These are phyloP conservation scores for Fusarium sp. DNA, from an alignment of 2,329 filamentous ascomycete species.

Conservation along the genomic window DNA sequence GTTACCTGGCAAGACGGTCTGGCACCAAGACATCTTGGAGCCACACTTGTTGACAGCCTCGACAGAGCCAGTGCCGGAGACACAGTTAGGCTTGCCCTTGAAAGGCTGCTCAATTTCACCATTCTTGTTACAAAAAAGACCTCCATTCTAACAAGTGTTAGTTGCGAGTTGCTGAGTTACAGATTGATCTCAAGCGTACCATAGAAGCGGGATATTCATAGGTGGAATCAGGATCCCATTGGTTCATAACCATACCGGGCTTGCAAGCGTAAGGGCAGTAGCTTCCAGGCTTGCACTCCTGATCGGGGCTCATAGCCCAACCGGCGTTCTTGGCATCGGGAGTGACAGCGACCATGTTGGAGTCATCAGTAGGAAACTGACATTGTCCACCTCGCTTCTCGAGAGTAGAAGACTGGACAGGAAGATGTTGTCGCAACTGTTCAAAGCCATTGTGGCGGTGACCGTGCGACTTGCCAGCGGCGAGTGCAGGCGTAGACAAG, in stretches of 20 bases:
- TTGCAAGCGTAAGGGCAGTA: slow-evolving; percentile 86
- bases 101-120: slow-evolving; percentile 79
- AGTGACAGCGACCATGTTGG: slow-evolving; percentile 76
- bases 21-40: slow-evolving; percentile 76
- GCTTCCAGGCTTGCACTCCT: slow-evolving; percentile 73
- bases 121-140: slow-evolving; percentile 76
- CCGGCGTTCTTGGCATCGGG: slow-evolving; percentile 75
- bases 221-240: slow-evolving; percentile 80
- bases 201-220: slow-evolving; percentile 80
- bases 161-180: neutral
- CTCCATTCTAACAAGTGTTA: slow-evolving; percentile 70
- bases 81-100: slow-evolving; percentile 75
- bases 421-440: slow-evolving; percentile 51
- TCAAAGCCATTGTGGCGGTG: slow-evolving; percentile 56
- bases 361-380: slow-evolving; percentile 71
- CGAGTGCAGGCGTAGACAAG: slow-evolving; percentile 59
- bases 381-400: slow-evolving; percentile 71
- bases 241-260: slow-evolving; percentile 79
- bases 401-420: slow-evolving; percentile 49
- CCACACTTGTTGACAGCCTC: slow-evolving; percentile 75
- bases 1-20: slow-evolving; percentile 83
- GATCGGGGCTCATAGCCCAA: slow-evolving; percentile 84
- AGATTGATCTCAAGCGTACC: slow-evolving; percentile 62
- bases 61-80: slow-evolving; percentile 75
- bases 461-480: slow-evolving; percentile 52